Evolutionary conservation across 495 filamentous ascomycete genomes (phyloP).

Genomic region (Penicillium soppii): DNA sequence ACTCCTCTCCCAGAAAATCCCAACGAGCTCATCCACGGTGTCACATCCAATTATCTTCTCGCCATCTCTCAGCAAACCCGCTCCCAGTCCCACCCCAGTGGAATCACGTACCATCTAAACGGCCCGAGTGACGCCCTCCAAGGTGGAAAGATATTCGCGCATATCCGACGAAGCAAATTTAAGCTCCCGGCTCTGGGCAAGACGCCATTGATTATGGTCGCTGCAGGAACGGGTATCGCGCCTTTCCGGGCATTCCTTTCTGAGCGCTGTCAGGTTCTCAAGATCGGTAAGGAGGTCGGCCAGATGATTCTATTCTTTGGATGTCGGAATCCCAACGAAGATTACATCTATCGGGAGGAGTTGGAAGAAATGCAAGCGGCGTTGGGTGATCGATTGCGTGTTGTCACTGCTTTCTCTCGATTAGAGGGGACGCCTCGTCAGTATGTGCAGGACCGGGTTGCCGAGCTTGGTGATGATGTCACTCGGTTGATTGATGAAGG

Average conservation of each 20-base stretch:
- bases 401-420: conserved; percentile 40
- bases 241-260: conserved; percentile 48
- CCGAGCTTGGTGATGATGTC: conserved; percentile 33
- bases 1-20: conserved; percentile 23
- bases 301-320: conserved; percentile 47
- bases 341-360: conserved; percentile 45
- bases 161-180: conserved; percentile 48
- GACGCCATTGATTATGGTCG: conserved; percentile 45
- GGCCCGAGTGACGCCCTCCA: conserved; percentile 28
- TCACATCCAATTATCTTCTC: conserved; percentile 51
- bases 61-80: conserved; percentile 23
- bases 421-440: conserved; percentile 13
- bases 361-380: conserved; percentile 27
- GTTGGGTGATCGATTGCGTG: conserved; percentile 21
- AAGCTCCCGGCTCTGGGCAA: conserved; percentile 35
- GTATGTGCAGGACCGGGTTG: conserved; percentile 46
- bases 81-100: conserved; percentile 26
- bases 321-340: conserved; percentile 39
- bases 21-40: conserved; percentile 35
- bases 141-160: conserved; percentile 34
- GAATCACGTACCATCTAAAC: conserved; percentile 34
- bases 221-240: conserved; percentile 47
- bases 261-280: conserved; percentile 39
- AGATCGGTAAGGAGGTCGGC: conserved; percentile 39
- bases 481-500: conserved; percentile 35